A percentile compares a stretch with the other conserved stretches of the same genome.
phyloP scores from a whole-genome alignment of 2,329 filamentous ascomycete genomes.

The Phoma sp. region DNA sequence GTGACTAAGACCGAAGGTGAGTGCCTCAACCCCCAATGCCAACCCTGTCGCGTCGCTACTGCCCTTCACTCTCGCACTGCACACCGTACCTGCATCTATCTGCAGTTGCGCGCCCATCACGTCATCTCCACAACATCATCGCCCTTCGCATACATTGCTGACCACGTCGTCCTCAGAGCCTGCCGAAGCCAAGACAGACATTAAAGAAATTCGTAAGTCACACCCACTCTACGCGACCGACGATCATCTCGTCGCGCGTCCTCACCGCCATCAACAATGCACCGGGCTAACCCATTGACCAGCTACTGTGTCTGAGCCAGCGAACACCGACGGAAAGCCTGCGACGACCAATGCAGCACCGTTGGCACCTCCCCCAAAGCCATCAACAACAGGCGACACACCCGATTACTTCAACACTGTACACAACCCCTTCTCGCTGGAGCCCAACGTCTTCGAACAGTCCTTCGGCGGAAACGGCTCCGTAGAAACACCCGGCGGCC shows the following conservation, averaged over 20 bases:
- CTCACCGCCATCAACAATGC: conserved; percentile 6
- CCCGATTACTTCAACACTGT: conserved; percentile 61
- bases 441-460: conserved; percentile 97
- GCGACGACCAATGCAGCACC: conserved; percentile 54
- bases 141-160: conserved; percentile 25
- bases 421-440: conserved; percentile 69
- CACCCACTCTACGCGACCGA: conserved; percentile 3
- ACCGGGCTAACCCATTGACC: conserved; percentile 26
- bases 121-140: conserved; percentile 16
- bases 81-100: conserved; percentile 4
- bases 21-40: conserved; percentile 22
- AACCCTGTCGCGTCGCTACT: conserved; percentile 5
- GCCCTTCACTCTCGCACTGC: not conserved
- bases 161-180: conserved; percentile 32
- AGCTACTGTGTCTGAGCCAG: conserved; percentile 33
- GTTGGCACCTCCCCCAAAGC: conserved; percentile 62
- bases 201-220: conserved; percentile 17
- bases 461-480: conserved; percentile 67
- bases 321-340: conserved; percentile 39
- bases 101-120: conserved; percentile 23
- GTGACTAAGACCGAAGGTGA: conserved; percentile 47
- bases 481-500: conserved; percentile 77
- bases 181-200: conserved; percentile 28
- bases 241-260: conserved; percentile 4
- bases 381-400: conserved; percentile 52